Evolutionary conservation across 1,284 basidiomycete genomes (phyloP).

Genomic region (Ganoderma sp.): DNA sequence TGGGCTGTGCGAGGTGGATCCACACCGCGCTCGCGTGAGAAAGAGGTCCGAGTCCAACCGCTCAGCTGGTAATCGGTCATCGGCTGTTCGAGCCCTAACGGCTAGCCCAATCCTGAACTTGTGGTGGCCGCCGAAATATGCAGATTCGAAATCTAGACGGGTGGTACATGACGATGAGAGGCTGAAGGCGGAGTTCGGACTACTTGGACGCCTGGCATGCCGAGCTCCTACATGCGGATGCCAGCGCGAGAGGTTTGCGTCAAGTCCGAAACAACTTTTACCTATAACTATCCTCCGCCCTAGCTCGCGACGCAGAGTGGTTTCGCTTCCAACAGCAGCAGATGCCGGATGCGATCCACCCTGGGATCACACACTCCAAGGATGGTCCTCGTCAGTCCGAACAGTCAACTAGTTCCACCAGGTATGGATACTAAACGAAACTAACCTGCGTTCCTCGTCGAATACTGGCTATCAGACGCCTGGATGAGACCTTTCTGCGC

Average conservation of each 20-base stretch:
- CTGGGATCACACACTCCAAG: constrained; percentile 45
- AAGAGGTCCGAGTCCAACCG: neutral
- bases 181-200: too few relatives aligned
- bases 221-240: too few relatives aligned
- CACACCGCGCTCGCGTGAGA: neutral
- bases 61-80: neutral
- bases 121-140: too few relatives aligned
- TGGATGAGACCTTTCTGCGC: too few relatives aligned
- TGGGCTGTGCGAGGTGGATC: neutral
- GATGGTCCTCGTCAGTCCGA: constrained; percentile 28
- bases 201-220: too few relatives aligned
- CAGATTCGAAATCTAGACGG: neutral
- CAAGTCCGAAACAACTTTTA: too few relatives aligned
- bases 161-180: too few relatives aligned
- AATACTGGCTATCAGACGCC: too few relatives aligned
- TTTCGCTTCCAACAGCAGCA: constrained; percentile 50
- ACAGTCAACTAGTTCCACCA: neutral
- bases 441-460: constrained; percentile 40
- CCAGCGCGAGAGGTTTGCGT: too few relatives aligned
- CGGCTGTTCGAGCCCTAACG: too few relatives aligned
- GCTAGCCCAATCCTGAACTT: too few relatives aligned
- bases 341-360: constrained; percentile 33
- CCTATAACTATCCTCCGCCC: too few relatives aligned
- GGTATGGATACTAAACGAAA: constrained; percentile 14
- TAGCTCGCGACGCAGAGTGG: constrained; percentile 44